phyloP scores from a whole-genome alignment of 306 rosid genomes.

The Lupinus albus region DNA sequence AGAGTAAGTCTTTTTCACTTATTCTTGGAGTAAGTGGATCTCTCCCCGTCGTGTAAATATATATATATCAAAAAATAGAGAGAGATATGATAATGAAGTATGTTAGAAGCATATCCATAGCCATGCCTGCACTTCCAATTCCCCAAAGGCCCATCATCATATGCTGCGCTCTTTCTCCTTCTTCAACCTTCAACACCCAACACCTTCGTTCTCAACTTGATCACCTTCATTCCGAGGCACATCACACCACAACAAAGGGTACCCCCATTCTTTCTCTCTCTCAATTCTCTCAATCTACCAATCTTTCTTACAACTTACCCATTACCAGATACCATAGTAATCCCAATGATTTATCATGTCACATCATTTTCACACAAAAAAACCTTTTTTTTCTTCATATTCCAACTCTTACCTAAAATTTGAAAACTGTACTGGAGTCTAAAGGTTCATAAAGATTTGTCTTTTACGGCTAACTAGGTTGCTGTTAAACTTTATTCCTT shows the following conservation, averaged over 20 bases:
- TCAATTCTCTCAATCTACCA: no score
- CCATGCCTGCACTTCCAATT: no score
- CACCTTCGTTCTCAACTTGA: slow-evolving; percentile 72
- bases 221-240: slow-evolving; percentile 77
- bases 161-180: slow-evolving; percentile 52
- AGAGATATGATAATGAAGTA: no score
- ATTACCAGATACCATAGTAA: no score
- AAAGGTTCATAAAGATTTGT: neutral
- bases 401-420: neutral
- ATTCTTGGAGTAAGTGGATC: no score
- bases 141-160: slow-evolving; percentile 32
- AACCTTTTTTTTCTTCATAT: neutral
- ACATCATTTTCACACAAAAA: neutral
- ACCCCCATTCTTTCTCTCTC: neutral
- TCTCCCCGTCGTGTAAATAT: no score
- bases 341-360: slow-evolving; percentile 2
- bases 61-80: no score
- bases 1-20: no score
- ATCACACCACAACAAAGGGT: slow-evolving; percentile 74
- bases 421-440: no score
- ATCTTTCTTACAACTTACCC: no score
- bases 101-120: no score
- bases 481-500: neutral
- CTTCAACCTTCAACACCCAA: slow-evolving; percentile 53
- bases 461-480: slow-evolving; percentile 3